Evolutionary conservation across 768 basidiomycete genomes (phyloP).

Genomic region (Fomitopsis serialis): DNA sequence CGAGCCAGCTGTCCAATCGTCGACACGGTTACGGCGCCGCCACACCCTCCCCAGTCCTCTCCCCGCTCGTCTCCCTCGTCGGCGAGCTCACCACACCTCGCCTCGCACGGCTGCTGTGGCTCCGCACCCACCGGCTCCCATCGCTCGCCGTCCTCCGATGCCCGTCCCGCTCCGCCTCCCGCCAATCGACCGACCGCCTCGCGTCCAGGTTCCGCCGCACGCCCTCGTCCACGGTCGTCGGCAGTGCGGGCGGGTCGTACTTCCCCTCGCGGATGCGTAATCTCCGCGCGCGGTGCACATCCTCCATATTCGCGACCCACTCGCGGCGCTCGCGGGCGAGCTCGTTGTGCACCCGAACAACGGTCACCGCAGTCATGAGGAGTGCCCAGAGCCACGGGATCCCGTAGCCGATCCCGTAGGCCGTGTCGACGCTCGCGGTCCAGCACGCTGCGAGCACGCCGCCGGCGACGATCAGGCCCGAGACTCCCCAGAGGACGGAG

Average conservation of each 20-base stretch:
- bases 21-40: too few relatives aligned
- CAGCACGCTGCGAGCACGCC: conserved; percentile 21
- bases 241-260: not conserved
- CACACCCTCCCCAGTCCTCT: too few relatives aligned
- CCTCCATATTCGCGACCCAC: conserved; percentile 12
- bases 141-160: too few relatives aligned
- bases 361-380: conserved; percentile 9
- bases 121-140: too few relatives aligned
- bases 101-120: too few relatives aligned
- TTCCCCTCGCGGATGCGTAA: not conserved
- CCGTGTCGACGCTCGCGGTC: conserved; percentile 20
- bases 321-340: conserved; percentile 9
- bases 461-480: conserved; percentile 16
- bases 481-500: conserved; percentile 20
- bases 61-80: too few relatives aligned
- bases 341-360: conserved; percentile 11
- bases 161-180: too few relatives aligned
- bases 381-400: conserved; percentile 27
- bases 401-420: conserved; percentile 23
- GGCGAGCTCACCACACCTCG: too few relatives aligned
- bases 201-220: not conserved
- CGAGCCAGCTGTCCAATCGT: too few relatives aligned
- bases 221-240: not conserved
- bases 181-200: not conserved
- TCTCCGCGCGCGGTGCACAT: not conserved